A percentile compares a stretch with the other conserved stretches of the same genome.
Conservation (phyloP, 2,329 filamentous ascomycete genomes). For the Paracoccidioides lutzii region DNA sequence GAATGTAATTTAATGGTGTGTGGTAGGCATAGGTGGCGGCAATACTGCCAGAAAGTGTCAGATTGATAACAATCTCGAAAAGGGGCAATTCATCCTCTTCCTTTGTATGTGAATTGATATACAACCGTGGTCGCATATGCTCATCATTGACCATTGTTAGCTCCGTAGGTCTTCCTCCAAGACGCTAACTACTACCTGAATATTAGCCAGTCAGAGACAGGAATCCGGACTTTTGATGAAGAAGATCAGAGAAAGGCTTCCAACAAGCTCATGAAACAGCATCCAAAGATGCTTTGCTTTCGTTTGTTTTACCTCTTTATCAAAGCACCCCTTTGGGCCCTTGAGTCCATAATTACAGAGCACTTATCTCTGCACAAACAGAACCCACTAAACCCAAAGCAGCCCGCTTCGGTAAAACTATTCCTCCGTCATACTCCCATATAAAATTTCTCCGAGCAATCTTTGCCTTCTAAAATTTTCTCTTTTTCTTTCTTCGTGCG, state of each 20-base stretch:
- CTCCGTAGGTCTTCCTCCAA: too few species aligned
- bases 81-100: conserved; percentile 10
- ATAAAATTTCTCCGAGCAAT: not conserved
- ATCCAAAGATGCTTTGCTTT: too few species aligned
- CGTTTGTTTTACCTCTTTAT: too few species aligned
- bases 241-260: too few species aligned
- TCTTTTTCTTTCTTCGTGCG: conserved; percentile 60
- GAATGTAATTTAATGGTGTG: too few species aligned
- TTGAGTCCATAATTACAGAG: too few species aligned
- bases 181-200: too few species aligned
- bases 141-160: not conserved
- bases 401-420: not conserved
- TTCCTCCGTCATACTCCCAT: not conserved
- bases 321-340: too few species aligned
- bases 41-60: not conserved
- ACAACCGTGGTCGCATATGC: not conserved
- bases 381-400: conserved; percentile 6
- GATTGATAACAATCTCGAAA: not conserved
- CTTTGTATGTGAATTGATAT: not conserved
- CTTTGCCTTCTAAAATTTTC: conserved; percentile 15
- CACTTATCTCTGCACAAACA: not conserved
- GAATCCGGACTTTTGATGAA: too few species aligned
- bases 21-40: too few species aligned
- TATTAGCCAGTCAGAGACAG: too few species aligned
- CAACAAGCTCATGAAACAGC: too few species aligned